Conservation (phyloP, 2,329 filamentous ascomycete genomes). For the Macrophomina pseudophaseolina region DNA sequence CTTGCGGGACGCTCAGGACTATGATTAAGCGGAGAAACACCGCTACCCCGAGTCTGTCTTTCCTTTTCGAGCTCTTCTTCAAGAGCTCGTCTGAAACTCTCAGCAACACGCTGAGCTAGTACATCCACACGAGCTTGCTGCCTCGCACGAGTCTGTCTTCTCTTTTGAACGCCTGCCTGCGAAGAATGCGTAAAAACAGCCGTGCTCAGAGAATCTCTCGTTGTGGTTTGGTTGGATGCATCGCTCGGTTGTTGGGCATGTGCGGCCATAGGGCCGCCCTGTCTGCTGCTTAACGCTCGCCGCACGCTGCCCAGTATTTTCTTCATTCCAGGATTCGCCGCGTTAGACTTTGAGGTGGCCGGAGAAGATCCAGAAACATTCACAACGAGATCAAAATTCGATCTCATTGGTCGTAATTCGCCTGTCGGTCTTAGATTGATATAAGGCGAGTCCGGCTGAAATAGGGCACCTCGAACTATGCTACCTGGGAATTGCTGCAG, state of each 20-base stretch:
- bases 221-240: conserved; percentile 20
- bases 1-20: conserved; percentile 5
- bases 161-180: conserved; percentile 24
- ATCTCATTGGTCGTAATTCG: conserved; percentile 37
- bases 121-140: conserved; percentile 74
- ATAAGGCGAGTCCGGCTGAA: conserved; percentile 81
- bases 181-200: neutral
- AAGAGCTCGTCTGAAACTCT: conserved; percentile 79
- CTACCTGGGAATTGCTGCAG: conserved; percentile 71
- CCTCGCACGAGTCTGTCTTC: conserved; percentile 22
- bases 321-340: conserved; percentile 77
- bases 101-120: conserved; percentile 76
- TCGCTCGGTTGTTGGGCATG: conserved; percentile 6
- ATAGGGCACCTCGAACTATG: conserved; percentile 82
- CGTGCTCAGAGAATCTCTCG: conserved; percentile 12
- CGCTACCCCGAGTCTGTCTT: conserved; percentile 30
- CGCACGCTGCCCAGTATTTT: conserved; percentile 86
- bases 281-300: conserved; percentile 72
- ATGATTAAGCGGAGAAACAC: neutral
- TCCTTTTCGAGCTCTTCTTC: conserved; percentile 61
- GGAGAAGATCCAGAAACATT: conserved; percentile 35
- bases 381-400: conserved; percentile 39
- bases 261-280: conserved; percentile 30
- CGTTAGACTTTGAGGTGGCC: conserved; percentile 1
- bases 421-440: conserved; percentile 60